Base-by-base conservation (phyloP, 2,329 filamentous ascomycete species). In the Ceratocystis papillata region DNA sequence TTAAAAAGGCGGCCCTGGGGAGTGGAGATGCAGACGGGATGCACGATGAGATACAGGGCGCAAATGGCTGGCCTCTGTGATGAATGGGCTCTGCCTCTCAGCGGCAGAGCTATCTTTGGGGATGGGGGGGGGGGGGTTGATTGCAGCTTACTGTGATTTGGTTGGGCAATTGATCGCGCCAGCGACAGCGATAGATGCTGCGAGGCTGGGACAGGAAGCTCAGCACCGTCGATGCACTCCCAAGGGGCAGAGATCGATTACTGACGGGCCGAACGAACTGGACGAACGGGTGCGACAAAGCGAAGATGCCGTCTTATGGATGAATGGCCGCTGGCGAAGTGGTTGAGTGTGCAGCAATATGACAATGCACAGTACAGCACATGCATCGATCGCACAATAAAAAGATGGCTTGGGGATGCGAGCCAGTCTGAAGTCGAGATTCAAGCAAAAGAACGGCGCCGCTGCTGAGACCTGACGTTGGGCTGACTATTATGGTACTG, bases 1-100 rank as follows among this genome's bases (percentile, higher is more conserved):
- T 59, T 59, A 59, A 59, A 57, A 59, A 59, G 17, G 12, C 53
- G 17, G 25, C 28, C 53, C 53, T 59, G 25, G 37, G 28, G 25
- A 10, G 8, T 37, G 25, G n/a, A 8, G 25, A 30, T 59, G 28
- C 53, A 59, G 53, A 41, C 37, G 37, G 37, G 37, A 12, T 41
- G 37, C 37, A 41, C 8, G 10, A 12, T 41, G 37, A 41, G 37
- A 59, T 59, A 30, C 53, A 59, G 53, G 53, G 28, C 28, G 28
- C 12, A 25, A 30, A 33, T 17, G 53, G 53, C 22, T 59, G 53
- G 53, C 6, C n/a, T 59, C 53, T 57, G 25, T 3, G 33, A 10
- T 0, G 10, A 37, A 37, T 10, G 8, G 33, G 3, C 20, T n/a
- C 45, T 10, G 33, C 8, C 33, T 37, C 37, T 41, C 37, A 5